Evolutionary conservation across 352 stramenopile genomes (phyloP).

Genomic region (Phytophthora fragariaefolia): DNA sequence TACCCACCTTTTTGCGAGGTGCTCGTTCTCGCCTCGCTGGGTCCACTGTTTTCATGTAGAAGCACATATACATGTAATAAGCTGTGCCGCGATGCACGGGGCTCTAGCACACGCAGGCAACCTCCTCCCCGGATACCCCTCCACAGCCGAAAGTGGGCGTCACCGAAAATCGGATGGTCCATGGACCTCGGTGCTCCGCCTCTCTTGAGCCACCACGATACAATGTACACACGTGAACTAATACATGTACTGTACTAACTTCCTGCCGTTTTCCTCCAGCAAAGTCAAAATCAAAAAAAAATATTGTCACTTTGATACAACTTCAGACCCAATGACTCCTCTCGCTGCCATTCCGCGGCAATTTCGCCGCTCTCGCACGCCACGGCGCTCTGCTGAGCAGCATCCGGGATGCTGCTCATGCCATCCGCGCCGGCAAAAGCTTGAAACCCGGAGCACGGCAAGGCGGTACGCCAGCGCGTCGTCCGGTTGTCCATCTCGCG

Average conservation of each 20-base stretch:
- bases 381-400: conserved; percentile 9
- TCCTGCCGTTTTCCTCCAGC: neutral
- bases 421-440: conserved; percentile 5
- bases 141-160: conserved; percentile 14
- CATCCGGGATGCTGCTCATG: too few species aligned
- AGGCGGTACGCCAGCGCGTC: too few species aligned
- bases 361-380: neutral
- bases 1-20: neutral
- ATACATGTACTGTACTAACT: neutral
- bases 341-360: neutral
- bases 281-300: too few species aligned
- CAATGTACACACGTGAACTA: too few species aligned
- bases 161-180: conserved; percentile 32
- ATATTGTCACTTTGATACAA: neutral
- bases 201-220: conserved; percentile 11
- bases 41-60: too few species aligned
- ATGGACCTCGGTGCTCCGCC: conserved; percentile 14
- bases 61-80: too few species aligned
- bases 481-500: too few species aligned
- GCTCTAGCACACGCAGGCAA: conserved; percentile 16
- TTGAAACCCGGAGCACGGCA: neutral
- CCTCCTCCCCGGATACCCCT: conserved; percentile 14
- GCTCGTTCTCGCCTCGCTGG: too few species aligned
- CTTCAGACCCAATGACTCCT: too few species aligned
- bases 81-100: conserved; percentile 11